Evolutionary conservation across 495 filamentous ascomycete genomes (phyloP).

Genomic region (Talaromyces nanjingensis): DNA sequence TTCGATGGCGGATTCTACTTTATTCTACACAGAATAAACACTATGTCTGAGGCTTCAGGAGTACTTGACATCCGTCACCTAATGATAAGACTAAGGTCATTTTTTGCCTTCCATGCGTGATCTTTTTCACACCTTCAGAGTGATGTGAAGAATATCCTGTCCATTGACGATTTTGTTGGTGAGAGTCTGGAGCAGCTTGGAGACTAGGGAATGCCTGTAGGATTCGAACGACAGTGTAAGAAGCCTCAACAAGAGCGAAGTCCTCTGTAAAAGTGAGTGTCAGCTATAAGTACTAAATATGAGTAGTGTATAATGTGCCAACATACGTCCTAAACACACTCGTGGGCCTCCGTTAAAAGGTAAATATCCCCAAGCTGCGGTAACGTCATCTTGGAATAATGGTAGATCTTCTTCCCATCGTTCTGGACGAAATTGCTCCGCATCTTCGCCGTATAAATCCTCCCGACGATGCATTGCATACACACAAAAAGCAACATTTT

Average conservation of each 20-base stretch:
- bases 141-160: too few relatives aligned
- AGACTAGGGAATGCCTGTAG: slow-evolving; percentile 35
- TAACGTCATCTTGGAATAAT: slow-evolving; percentile 15
- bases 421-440: slow-evolving; percentile 45
- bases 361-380: slow-evolving; percentile 37
- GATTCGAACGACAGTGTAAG: slow-evolving; percentile 35
- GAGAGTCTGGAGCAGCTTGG: neutral
- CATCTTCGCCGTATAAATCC: slow-evolving; percentile 46
- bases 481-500: slow-evolving; percentile 32
- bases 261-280: slow-evolving; percentile 26
- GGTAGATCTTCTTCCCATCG: slow-evolving; percentile 37
- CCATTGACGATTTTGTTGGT: neutral
- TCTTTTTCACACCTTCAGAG: too few relatives aligned
- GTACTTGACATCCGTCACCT: neutral
- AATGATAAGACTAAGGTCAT: slow-evolving; percentile 11
- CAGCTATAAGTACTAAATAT: neutral
- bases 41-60: neutral
- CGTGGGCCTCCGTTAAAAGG: slow-evolving; percentile 49
- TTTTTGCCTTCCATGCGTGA: slow-evolving; percentile 5
- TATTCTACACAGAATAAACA: neutral
- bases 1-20: neutral
- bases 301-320: neutral
- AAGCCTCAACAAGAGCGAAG: slow-evolving; percentile 43
- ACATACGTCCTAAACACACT: slow-evolving; percentile 44
- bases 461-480: slow-evolving; percentile 43